Evolutionary conservation across 331 rosid species (phyloP), one percentile per base, ranked within the genome.

Genomic region (Malus hybrid): DNA sequence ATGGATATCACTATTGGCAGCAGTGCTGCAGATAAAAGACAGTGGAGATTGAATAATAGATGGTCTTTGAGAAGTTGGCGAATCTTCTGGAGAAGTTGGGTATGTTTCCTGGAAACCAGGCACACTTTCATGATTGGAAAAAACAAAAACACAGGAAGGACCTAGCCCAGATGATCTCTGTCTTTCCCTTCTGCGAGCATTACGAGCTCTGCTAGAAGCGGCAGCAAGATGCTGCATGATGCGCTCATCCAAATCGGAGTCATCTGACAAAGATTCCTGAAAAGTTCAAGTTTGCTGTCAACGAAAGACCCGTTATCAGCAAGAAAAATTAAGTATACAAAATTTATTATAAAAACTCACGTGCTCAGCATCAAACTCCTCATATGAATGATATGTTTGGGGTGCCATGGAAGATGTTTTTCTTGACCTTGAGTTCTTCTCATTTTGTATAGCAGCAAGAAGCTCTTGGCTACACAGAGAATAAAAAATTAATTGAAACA

Each of bases 181-280:
- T 74, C 85, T 85, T 78, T 84, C 94, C 82, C 85, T 84, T 83
- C 92, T 83, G 33, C 69, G 84, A 78, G 81, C 52, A 76, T 79
- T 77, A 67, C 70, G 92, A 69, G 86, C 83, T 84, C 93, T 90
- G 77, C 80, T 85, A 20, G 90, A 80, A 65, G 86, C 88, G 29
- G 93, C 89, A 72, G 80, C 85, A 80, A 92, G 85, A 85, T 84
- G 96, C 77, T 82, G 94, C 96, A 89, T 92, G 69, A 90, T 83
- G 63, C 81, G 86, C 67, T 88, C 97, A 31, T 94, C 96, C 80
- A 85, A 75, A 85, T 87, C 85, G 16, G 85, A 83, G 79, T 85
- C 87, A 18, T 76, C 87, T 16, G 89, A 81, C 67, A 65, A 70
- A 32, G 81, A 71, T 14, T 83, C 92, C 92, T 88, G 86, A 66